Percentiles rank a stretch among this genome's conserved stretches.
Evolutionary conservation across 176 grass and related monocot genomes (phyloP).

Genomic region (Thalia dealbata): DNA sequence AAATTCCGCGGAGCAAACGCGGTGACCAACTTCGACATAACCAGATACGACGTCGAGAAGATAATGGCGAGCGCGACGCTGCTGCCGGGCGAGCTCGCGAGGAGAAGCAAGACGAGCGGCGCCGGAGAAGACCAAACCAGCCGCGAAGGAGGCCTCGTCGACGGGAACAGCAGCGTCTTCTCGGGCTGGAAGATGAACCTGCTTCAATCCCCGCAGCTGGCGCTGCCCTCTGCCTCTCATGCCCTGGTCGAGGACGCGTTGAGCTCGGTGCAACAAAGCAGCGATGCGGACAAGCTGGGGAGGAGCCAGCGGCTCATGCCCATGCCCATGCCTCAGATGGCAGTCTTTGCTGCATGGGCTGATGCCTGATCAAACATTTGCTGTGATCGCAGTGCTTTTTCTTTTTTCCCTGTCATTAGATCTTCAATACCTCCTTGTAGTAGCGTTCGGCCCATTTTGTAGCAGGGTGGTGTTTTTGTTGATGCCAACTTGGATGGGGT

Average conservation of each 20-base stretch:
- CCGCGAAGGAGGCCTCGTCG: not conserved
- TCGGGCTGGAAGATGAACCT: not conserved
- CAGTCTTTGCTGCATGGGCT: not conserved
- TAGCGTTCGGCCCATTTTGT: too few relatives aligned
- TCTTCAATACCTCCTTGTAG: too few relatives aligned
- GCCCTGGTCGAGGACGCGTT: not conserved
- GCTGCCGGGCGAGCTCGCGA: not conserved
- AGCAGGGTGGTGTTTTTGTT: too few relatives aligned
- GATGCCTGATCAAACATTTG: not conserved
- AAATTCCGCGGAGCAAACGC: constrained; percentile 82
- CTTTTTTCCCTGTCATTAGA: too few relatives aligned
- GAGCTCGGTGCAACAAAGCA: not conserved
- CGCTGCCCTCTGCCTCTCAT: not conserved
- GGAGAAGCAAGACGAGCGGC: not conserved
- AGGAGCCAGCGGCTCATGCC: not conserved
- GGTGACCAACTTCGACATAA: constrained; percentile 88
- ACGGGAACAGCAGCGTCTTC: not conserved
- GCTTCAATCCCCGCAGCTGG: not conserved
- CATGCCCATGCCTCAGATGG: not conserved
- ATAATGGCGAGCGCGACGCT: not conserved
- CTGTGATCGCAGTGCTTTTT: too few relatives aligned
- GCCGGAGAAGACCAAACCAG: not conserved
- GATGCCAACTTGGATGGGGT: too few relatives aligned
- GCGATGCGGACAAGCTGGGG: not conserved
- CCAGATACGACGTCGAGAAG: constrained; percentile 69